Evolutionary conservation across 805 yeast species (phyloP), one percentile per base, ranked within the genome.

Genomic region (Ogataea siamensis): DNA sequence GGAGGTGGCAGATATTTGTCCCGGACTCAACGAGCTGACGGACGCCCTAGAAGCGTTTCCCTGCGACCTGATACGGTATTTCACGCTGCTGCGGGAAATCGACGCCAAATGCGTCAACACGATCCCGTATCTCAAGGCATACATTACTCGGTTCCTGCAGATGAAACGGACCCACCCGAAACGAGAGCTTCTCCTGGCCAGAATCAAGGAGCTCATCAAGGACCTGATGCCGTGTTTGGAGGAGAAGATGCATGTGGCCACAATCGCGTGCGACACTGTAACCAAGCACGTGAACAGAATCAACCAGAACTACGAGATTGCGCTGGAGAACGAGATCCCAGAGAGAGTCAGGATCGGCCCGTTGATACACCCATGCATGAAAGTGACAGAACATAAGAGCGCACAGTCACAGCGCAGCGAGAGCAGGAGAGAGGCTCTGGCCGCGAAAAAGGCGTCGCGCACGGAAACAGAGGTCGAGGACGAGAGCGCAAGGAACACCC

Each of bases 181-280:
- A 45, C 54, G 71, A 40, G 60, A 63, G 37, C 42, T 56, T 14
- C 54, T 69, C 6, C 56, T 74, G 43, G 49, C 57, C 18, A 50
- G 58, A 17, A 71, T 76, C 41, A 61, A 71, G 39, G 68, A 68
- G 19, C 64, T 70, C 39, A 66, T 76, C 46, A 70, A 67, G 46
- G 95, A 86, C 41, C 70, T 91, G 39, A 78, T 91, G 68, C 97
- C 98, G 1, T 86, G 96, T 45, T 64, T 91, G 39, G 98, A 91
- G 58, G 97, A 93, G 59, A 93, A 93, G 63, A 87, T 93, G 94
- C 97, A 91, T 60, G 96, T 93, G 28, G 91, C 97, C 4, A 82
- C 91, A 1, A 81, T 87, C 26, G 96, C 97, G 15, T 74, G 86
- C 20, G 97, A 89, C 51, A 73, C 81, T 9, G 72, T 88, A 31